phyloP scores from a whole-genome alignment of 352 stramenopile genomes.

The Globisporangium acanthophoron region DNA sequence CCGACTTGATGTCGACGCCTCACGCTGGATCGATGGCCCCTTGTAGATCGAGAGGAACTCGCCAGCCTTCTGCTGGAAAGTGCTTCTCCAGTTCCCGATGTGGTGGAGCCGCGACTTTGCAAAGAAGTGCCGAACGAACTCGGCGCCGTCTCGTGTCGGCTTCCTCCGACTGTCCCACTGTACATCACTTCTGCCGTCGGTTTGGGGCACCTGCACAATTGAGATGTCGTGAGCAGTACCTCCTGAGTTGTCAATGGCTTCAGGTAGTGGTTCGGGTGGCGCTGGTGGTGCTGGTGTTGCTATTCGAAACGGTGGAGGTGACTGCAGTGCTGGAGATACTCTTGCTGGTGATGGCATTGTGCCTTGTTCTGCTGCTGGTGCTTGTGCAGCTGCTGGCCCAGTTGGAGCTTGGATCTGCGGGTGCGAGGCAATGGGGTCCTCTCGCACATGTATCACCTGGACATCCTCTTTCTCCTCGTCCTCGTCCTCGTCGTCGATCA shows the following conservation, averaged over 20 bases:
- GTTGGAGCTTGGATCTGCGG: background rate
- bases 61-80: slow-evolving; percentile 59
- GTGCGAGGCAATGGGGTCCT: background rate
- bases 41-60: slow-evolving; percentile 67
- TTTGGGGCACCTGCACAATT: background rate
- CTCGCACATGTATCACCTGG: background rate
- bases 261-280: background rate
- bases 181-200: background rate
- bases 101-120: slow-evolving; percentile 82
- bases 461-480: background rate
- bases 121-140: slow-evolving; percentile 79
- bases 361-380: background rate
- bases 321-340: background rate
- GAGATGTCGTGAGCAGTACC: too few species aligned
- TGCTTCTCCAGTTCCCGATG: slow-evolving; percentile 74
- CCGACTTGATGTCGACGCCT: slow-evolving; percentile 24
- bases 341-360: too few species aligned
- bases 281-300: background rate
- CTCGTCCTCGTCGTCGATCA: slow-evolving; percentile 1
- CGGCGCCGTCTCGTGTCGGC: slow-evolving; percentile 63
- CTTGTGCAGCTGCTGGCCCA: background rate
- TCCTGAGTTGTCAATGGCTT: background rate
- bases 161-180: slow-evolving; percentile 21
- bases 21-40: slow-evolving; percentile 30
- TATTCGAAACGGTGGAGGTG: background rate